Conservation (phyloP, 2,329 filamentous ascomycete genomes). For the Pyricularia sp. region DNA sequence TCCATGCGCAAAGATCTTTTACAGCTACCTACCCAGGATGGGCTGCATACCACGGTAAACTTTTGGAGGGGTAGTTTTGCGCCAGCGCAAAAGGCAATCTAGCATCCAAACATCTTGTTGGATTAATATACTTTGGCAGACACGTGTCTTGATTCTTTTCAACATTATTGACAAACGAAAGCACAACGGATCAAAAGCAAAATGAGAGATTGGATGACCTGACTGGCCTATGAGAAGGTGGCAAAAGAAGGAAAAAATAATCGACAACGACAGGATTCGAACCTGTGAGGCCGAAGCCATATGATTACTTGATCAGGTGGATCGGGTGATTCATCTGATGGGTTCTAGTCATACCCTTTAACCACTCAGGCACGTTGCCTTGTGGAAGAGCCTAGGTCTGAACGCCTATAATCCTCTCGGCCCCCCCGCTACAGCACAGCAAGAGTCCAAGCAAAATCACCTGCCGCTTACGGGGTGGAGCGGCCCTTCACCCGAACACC, state of each 20-base stretch:
- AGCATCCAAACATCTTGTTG: background rate
- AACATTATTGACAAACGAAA: too few species aligned
- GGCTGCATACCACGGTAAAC: background rate
- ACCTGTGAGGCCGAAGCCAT: background rate
- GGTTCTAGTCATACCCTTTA: background rate
- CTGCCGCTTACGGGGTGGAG: background rate
- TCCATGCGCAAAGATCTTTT: background rate
- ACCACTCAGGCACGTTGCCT: background rate
- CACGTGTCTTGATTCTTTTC: too few species aligned
- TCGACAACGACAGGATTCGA: background rate
- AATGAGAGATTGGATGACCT: too few species aligned
- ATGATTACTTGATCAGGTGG: background rate
- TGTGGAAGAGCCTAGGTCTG: rapidly evolving
- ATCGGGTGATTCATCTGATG: background rate
- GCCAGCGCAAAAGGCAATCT: background rate
- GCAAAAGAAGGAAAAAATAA: background rate
- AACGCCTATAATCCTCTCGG: background rate
- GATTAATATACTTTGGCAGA: background rate
- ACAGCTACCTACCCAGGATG: background rate
- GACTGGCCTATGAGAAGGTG: too few species aligned
- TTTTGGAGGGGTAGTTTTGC: background rate
- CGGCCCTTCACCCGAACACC: background rate
- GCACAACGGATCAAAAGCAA: too few species aligned
- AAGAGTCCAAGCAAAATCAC: background rate
- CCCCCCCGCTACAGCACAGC: too few species aligned